phyloP scores from a whole-genome alignment of 1,139 yeast genomes.

The Scheffersomyces lignicola region DNA sequence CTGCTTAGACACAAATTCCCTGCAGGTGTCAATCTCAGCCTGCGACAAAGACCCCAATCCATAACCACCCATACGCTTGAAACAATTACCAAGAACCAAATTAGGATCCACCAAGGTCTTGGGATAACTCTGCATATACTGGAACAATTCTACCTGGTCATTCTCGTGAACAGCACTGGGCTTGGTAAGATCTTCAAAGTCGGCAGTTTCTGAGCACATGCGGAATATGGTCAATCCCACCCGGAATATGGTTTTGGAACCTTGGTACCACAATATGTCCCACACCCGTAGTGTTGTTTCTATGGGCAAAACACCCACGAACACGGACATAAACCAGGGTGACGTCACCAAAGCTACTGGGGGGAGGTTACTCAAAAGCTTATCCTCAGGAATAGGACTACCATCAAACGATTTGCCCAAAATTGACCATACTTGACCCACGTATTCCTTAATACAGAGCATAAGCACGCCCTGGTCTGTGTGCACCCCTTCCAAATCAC shows the following conservation, averaged over 20 bases:
- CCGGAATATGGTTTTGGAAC: slow-evolving; percentile 81
- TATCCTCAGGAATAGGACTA: slow-evolving; percentile 51
- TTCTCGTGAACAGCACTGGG: slow-evolving; percentile 27
- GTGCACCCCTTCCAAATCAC: slow-evolving; percentile 89
- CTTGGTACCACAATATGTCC: slow-evolving; percentile 95
- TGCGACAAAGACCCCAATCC: slow-evolving; percentile 74
- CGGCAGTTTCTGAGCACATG: slow-evolving; percentile 65
- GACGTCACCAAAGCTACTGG: slow-evolving; percentile 93
- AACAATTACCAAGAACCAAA: slow-evolving; percentile 68
- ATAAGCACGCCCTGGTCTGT: slow-evolving; percentile 93
- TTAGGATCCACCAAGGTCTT: slow-evolving; percentile 71
- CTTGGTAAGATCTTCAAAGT: slow-evolving; percentile 19
- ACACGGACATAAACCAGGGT: slow-evolving; percentile 96
- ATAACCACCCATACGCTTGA: slow-evolving; percentile 68
- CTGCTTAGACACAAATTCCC: slow-evolving; percentile 71
- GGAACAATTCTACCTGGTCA: slow-evolving; percentile 86
- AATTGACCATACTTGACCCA: slow-evolving; percentile 77
- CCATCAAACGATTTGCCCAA: slow-evolving; percentile 48
- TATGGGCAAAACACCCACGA: slow-evolving; percentile 82
- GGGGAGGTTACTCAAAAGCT: slow-evolving; percentile 71
- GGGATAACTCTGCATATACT: slow-evolving; percentile 81
- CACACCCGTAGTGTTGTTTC: slow-evolving; percentile 87
- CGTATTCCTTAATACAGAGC: slow-evolving; percentile 79
- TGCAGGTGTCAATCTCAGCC: slow-evolving; percentile 74
- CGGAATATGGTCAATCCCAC: slow-evolving; percentile 82